Evolutionary conservation across 495 filamentous ascomycete species (phyloP), one percentile per base, ranked within the genome.

Genomic region (Halenospora varia): DNA sequence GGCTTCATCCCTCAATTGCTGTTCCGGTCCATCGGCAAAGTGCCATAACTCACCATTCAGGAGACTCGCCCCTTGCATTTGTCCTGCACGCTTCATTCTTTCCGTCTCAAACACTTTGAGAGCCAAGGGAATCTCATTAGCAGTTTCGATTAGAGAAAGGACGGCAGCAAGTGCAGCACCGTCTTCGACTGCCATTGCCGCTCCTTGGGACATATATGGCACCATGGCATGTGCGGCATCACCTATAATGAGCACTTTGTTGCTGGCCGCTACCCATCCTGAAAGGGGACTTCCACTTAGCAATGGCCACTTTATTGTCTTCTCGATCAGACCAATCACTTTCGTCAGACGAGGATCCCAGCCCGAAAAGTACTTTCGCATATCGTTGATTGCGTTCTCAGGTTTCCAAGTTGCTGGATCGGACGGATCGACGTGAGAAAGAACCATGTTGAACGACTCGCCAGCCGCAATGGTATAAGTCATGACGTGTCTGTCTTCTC

Each of bases 161-260:
- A 68, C 25, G 0, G 26, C 41, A 2, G 20, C 64, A 77, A 77
- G 15, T 72, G 66, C 6, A 71, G 75, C 74, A 10, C 64, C 66
- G 26, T 68, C 66, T 59, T 68, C 64, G 19, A 68, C 55, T 11
- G 66, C 66, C 53, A 67, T 60, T 0, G 64, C 64, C 10, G 59
- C 66, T 13, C 62, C 58, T 49, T 62, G 54, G 1, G 54, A 54
- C 58, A 65, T 53, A 20, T 62, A 62, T 0, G 60, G 56, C 2
- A 79, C 64, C 75, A 81, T 79, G 1, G 77, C 69, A 62, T 80
- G 78, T 15, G 77, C 77, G 4, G 76, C 77, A 54, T 82, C 78
- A 15, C 77, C 67, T 0, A 79, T 45, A 3, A 81, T 69, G 0
- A 78, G 40, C 1, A 75, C 24, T 42, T 69, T 71, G 2, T 62